A percentile compares a stretch with the other conserved stretches of the same genome.
phyloP scores from a whole-genome alignment of 2,329 filamentous ascomycete genomes.

The Proliferodiscus dingleyae region DNA sequence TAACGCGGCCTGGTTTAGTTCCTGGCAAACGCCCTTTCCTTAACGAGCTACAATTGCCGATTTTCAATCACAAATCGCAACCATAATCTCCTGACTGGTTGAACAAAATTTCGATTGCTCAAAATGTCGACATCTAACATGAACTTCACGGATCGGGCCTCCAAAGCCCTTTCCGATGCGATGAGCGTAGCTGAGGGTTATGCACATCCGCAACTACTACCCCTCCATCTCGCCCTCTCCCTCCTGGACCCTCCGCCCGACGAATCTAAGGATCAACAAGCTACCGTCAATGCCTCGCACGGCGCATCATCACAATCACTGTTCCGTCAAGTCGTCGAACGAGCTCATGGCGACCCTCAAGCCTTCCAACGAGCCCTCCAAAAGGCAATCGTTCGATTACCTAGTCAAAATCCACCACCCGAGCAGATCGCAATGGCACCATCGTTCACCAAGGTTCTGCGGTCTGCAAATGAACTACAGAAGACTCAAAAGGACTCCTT shows the following conservation, averaged over 20 bases:
- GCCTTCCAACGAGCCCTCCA: conserved; percentile 84
- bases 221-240: conserved; percentile 81
- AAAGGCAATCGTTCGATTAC: conserved; percentile 83
- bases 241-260: conserved; percentile 72
- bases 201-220: conserved; percentile 82
- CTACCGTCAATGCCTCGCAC: conserved; percentile 58
- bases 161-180: conserved; percentile 84
- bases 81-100: conserved; percentile 18
- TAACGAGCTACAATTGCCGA: background rate
- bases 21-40: no score
- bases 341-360: conserved; percentile 88
- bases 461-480: conserved; percentile 81
- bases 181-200: conserved; percentile 86
- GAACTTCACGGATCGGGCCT: conserved; percentile 91
- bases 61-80: background rate
- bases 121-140: conserved; percentile 66
- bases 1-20: no score
- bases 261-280: conserved; percentile 75
- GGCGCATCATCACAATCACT: conserved; percentile 62
- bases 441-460: conserved; percentile 73
- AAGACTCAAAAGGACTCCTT: conserved; percentile 97
- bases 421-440: conserved; percentile 82
- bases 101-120: conserved; percentile 24
- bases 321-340: conserved; percentile 90
- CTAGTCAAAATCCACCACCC: conserved; percentile 91